Percentiles rank a stretch among this genome's conserved stretches.
Evolutionary conservation across 306 rosid species (phyloP).

Genomic region (Rosa persica): DNA sequence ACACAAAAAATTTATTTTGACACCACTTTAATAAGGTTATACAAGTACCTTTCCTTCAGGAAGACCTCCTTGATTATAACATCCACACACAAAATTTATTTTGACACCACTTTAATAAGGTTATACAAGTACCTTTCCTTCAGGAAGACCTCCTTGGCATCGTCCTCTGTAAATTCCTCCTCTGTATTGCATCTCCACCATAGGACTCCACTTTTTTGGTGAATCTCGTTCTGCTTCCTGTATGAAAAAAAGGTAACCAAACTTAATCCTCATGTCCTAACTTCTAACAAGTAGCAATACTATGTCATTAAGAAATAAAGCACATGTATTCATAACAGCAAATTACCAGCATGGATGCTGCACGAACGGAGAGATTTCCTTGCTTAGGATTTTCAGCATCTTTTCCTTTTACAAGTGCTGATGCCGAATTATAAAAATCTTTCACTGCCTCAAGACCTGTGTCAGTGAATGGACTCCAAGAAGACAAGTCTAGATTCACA

Average conservation of each 20-base stretch:
- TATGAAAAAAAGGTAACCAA: constrained; percentile 19
- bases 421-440: constrained; percentile 58
- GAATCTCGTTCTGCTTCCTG: constrained; percentile 95
- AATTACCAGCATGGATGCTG: constrained; percentile 94
- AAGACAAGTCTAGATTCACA: constrained; percentile 32
- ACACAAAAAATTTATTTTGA: not conserved
- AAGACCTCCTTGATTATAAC: constrained; percentile 41
- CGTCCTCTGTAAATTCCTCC: constrained; percentile 87
- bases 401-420: constrained; percentile 61
- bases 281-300: not conserved
- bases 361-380: constrained; percentile 78
- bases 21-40: not conserved
- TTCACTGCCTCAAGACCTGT: constrained; percentile 59
- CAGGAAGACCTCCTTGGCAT: constrained; percentile 97
- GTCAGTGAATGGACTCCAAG: constrained; percentile 54
- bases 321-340: constrained; percentile 3
- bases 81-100: not conserved
- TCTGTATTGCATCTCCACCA: constrained; percentile 83
- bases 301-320: not conserved
- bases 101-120: constrained; percentile 1
- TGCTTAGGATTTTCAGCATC: constrained; percentile 49
- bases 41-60: constrained; percentile 90
- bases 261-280: constrained; percentile 21
- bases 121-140: constrained; percentile 71
- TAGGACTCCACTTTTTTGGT: constrained; percentile 83